phyloP scores from a whole-genome alignment of 2,329 filamentous ascomycete genomes.

The Calonectria leucothoes region DNA sequence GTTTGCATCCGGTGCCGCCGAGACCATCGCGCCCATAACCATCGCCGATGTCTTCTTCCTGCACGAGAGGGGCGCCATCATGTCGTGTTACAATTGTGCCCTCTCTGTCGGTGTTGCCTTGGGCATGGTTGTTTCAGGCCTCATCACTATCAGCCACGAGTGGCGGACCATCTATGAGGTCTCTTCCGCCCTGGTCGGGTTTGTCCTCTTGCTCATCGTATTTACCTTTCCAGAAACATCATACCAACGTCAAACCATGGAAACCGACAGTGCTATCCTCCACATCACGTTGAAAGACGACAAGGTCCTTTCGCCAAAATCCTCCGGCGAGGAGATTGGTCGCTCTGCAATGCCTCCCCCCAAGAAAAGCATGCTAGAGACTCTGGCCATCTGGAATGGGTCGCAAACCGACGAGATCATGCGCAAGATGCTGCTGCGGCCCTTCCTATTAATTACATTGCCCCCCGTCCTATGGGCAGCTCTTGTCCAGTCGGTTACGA shows the following conservation, averaged over 20 bases:
- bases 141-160: conserved; percentile 59
- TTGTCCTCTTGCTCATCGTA: conserved; percentile 58
- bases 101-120: conserved; percentile 55
- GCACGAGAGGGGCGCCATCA: conserved; percentile 64
- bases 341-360: background rate
- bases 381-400: conserved; percentile 54
- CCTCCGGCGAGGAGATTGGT: conserved; percentile 28
- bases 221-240: conserved; percentile 68
- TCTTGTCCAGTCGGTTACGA: conserved; percentile 64
- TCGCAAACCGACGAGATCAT: conserved; percentile 59
- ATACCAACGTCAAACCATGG: conserved; percentile 49
- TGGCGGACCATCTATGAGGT: conserved; percentile 67
- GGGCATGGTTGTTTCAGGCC: conserved; percentile 57
- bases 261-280: conserved; percentile 8
- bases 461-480: conserved; percentile 68
- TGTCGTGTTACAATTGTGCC: conserved; percentile 58
- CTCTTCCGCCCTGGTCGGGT: conserved; percentile 60
- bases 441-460: conserved; percentile 60
- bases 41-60: conserved; percentile 68
- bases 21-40: conserved; percentile 62
- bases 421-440: conserved; percentile 60
- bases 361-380: conserved; percentile 47
- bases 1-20: conserved; percentile 64
- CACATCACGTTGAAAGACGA: conserved; percentile 13
- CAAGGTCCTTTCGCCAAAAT: conserved; percentile 21